Base-by-base conservation (phyloP, 345 rosid genomes). In the Lepidium didymum region DNA sequence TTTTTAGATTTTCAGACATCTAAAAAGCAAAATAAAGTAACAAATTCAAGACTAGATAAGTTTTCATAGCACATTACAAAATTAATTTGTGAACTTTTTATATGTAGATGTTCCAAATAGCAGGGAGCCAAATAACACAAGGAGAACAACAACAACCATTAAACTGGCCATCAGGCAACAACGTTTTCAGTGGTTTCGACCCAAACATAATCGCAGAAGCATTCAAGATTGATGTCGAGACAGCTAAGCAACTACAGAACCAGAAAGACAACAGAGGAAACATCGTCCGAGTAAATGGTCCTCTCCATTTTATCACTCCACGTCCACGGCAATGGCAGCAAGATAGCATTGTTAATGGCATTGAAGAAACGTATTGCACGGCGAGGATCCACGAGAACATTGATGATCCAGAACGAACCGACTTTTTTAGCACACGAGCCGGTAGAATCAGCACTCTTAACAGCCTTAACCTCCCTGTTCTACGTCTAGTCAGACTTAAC, bases 321-420 rank as follows among this genome's bases (percentile, higher is more conserved):
- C 42, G 18, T 3, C 65, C 69, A 52, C 65, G 55, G 25, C 66
- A 53, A 61, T 9, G 46, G 33, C 42, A 62, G 7, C 58, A 68
- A n/a, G 41, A 58, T 56, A 61, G 4, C 25, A 69, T 23, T 3
- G 64, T 36, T 19, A 83, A 87, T 45, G 92, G 91, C 25, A 5
- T 90, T 1, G 90, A 85, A 44, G 95, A 86, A 66, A 83, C 87
- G 3, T 45, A 81, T 41, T 85, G 90, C 81, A 58, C 86, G 13
- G 57, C 75, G 40, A 82, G 78, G 70, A 37, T 86, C 11, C 78
- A 27, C 35, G 82, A 81, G 63, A 80, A 81, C 46, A 67, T 84
- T n/a, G 63, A 79, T 25, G 77, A 80, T 33, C 88, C 95, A 15
- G 68, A 75, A 33, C 73, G 59, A 5, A 84, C 86, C 0, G 95